These are phyloP conservation scores for Albugo laibachii DNA, from an alignment of 352 stramenopile genomes.

Conservation along the genomic window DNA sequence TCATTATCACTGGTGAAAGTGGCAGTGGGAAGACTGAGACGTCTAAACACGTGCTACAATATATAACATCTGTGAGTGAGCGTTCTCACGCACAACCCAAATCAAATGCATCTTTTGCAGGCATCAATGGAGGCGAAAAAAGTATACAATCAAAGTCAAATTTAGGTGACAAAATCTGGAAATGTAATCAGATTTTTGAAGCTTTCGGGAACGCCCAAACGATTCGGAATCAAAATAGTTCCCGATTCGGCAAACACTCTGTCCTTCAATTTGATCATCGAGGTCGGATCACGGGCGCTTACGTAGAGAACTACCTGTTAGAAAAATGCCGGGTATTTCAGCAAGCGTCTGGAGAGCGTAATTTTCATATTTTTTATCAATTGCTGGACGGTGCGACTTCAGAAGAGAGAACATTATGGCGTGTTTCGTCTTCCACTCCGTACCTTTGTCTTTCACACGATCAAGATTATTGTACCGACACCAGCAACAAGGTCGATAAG, in stretches of 20 bases:
- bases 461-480: slow-evolving; percentile 6
- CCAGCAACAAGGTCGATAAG: slow-evolving; percentile 56
- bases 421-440: slow-evolving; percentile 22
- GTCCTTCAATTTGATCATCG: slow-evolving; percentile 68
- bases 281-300: slow-evolving; percentile 54
- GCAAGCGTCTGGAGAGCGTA: slow-evolving; percentile 76
- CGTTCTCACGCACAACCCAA: slow-evolving; percentile 12
- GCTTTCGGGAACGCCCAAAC: slow-evolving; percentile 75
- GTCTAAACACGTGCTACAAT: slow-evolving; percentile 92
- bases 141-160: slow-evolving; percentile 51
- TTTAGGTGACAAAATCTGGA: slow-evolving; percentile 47
- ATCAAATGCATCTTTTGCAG: slow-evolving; percentile 1
- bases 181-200: slow-evolving; percentile 66
- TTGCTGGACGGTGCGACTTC: slow-evolving; percentile 48
- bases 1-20: slow-evolving; percentile 72
- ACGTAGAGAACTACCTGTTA: slow-evolving; percentile 83
- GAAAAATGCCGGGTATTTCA: slow-evolving; percentile 80
- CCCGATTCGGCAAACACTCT: slow-evolving; percentile 76
- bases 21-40: slow-evolving; percentile 89
- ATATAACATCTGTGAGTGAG: slow-evolving; percentile 76
- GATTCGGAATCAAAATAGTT: slow-evolving; percentile 76
- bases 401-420: slow-evolving; percentile 26
- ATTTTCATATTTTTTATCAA: slow-evolving; percentile 91
- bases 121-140: slow-evolving; percentile 23
- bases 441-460: slow-evolving; percentile 36